Base-by-base conservation (phyloP, 306 rosid genomes). In the Mucuna pruriens region DNA sequence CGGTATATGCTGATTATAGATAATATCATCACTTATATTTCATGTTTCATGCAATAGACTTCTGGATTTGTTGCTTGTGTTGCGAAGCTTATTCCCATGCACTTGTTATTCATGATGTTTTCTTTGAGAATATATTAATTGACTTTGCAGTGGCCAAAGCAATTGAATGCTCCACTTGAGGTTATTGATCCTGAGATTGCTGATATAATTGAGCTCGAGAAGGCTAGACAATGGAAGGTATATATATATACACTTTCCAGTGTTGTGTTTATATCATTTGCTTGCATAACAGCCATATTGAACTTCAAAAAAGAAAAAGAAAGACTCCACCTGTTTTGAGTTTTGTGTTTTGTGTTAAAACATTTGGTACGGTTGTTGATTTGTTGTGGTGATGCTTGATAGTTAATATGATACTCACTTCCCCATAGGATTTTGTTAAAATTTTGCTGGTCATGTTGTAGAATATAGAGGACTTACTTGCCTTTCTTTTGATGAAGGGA, bases 191-290 rank as follows among this genome's bases (percentile, higher is more conserved):
- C 99, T 12, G 99, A 95, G 84, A 91, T 95, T 54, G 88, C 99
- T 4, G 86, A 95, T 71, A 95, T 93, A 49, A 95, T 95, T 73
- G 99, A 95, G 87, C 97, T 84, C 46, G 99, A 95, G 80, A 92
- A 95, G 87, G 92, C 97, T 61, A 82, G 97, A 48, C 97, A 95
- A 86, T 95, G 97, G 97, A 92, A 92, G 97, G 97, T 95, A 81
- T 52, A 65, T n/a, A 45, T 44, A 9, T 7, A 3, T 45, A 0
- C 5, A 67, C 26, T 67, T 38, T 66, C 20, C 40, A 15, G 62
- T 23, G 38, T 26, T 46, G 26, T 16, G 46, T 63, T 38, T 4
- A 5, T 4, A 22, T 6, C 39, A 7, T 40, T 22, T 38, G 11
- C 6, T 13, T 51, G 39, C 31, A 54, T 52, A 17, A 51, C 58